Conservation (phyloP, 2,329 filamentous ascomycete genomes). For the Periglandula ipomoeae region DNA sequence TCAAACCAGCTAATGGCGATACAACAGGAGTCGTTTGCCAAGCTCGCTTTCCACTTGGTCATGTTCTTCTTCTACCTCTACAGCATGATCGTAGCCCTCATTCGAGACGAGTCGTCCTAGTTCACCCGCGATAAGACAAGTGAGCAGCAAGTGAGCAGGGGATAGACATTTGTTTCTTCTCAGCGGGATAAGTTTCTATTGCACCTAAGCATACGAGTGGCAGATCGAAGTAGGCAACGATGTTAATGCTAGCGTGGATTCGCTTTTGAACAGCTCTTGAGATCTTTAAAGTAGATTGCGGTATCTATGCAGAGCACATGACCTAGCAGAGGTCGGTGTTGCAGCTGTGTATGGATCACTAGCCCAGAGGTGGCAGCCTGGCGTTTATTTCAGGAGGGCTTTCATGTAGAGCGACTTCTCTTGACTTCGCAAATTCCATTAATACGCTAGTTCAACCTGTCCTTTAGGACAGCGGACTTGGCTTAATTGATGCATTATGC, state of each 20-base stretch:
- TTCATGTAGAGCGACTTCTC: conserved; percentile 12
- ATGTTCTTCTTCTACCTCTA: conserved; percentile 99
- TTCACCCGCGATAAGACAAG: neutral
- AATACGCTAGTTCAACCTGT: neutral
- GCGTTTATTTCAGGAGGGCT: conserved; percentile 18
- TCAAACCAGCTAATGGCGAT: conserved; percentile 12
- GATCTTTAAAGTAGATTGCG: conserved; percentile 16
- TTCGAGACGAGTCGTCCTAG: conserved; percentile 88
- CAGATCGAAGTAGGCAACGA: neutral
- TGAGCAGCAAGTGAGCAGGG: neutral
- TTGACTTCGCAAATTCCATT: neutral
- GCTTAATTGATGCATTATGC: neutral
- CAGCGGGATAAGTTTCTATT: neutral
- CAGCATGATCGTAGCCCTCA: conserved; percentile 96
- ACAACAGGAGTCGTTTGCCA: conserved; percentile 89
- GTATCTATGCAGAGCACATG: conserved; percentile 16
- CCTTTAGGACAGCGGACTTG: neutral
- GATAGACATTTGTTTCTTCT: neutral
- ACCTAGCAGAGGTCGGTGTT: conserved; percentile 19
- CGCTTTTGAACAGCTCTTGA: neutral
- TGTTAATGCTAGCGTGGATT: neutral
- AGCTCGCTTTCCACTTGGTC: conserved; percentile 94
- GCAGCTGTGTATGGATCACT: conserved; percentile 22
- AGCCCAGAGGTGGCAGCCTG: conserved; percentile 18
- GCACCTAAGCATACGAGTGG: neutral